Percentiles rank a stretch among this genome's conserved stretches.
phyloP scores from a whole-genome alignment of 2,329 filamentous ascomycete species.

The Colletotrichum echinochloae region DNA sequence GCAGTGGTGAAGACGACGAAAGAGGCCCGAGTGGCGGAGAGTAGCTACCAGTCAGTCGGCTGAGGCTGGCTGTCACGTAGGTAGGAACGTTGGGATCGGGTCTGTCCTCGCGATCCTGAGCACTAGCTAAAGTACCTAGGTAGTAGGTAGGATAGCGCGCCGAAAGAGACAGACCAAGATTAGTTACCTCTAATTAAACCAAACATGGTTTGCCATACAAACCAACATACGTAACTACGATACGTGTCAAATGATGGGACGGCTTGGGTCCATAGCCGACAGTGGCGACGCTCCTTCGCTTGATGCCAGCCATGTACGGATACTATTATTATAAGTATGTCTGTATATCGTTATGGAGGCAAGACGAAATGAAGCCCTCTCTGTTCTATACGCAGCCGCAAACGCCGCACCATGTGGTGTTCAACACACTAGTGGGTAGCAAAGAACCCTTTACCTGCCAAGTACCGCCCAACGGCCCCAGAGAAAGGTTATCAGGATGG shows the following conservation, averaged over 20 bases:
- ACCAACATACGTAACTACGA: no score
- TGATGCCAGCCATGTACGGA: no score
- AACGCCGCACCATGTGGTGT: background rate
- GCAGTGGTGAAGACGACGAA: constrained; percentile 2
- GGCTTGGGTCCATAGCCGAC: constrained; percentile 25
- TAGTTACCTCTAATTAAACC: no score
- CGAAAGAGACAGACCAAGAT: constrained; percentile 7
- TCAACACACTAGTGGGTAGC: background rate
- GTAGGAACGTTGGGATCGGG: no score
- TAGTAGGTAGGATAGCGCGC: no score
- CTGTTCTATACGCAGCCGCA: constrained; percentile 13
- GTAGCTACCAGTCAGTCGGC: no score
- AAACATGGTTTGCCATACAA: no score
- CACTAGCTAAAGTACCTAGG: background rate
- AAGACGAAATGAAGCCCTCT: background rate
- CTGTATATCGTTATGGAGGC: background rate
- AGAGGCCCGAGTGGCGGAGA: background rate
- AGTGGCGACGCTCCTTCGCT: constrained; percentile 18
- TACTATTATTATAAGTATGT: background rate
- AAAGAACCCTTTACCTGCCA: constrained; percentile 34
- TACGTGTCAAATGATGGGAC: no score
- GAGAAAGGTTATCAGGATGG: constrained; percentile 43
- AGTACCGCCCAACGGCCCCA: constrained; percentile 31
- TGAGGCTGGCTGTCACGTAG: background rate
- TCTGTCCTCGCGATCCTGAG: background rate